These are phyloP conservation scores for Diaporthe eres DNA, from an alignment of 2,329 filamentous ascomycete species.

Conservation along the genomic window DNA sequence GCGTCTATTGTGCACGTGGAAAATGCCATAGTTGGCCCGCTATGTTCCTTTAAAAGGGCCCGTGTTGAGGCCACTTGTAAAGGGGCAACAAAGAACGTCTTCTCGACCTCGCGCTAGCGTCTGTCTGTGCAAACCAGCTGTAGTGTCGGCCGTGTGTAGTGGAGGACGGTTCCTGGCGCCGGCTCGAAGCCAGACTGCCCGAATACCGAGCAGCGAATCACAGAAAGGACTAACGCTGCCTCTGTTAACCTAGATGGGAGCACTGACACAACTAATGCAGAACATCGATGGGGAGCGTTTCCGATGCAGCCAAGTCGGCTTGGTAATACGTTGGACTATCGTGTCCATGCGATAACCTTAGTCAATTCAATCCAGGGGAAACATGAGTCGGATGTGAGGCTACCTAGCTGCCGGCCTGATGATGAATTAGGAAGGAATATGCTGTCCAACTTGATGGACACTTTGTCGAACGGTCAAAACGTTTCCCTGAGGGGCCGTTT, in stretches of 20 bases:
- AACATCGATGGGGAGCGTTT: neutral
- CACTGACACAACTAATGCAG: constrained; percentile 22
- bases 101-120: neutral
- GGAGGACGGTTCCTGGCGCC: constrained; percentile 25
- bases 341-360: neutral
- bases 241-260: neutral
- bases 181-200: neutral
- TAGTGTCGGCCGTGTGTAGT: neutral
- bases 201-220: neutral
- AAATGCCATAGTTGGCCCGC: neutral
- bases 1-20: neutral
- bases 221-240: neutral
- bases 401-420: neutral
- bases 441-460: neutral
- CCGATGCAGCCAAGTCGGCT: neutral
- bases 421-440: neutral
- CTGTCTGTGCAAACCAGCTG: constrained; percentile 21
- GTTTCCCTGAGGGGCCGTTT: constrained; percentile 18
- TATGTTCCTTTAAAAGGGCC: neutral
- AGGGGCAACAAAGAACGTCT: constrained; percentile 20
- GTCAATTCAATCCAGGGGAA: neutral
- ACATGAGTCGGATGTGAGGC: neutral
- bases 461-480: constrained; percentile 1
- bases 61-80: neutral
- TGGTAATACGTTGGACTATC: neutral